Base-by-base conservation (phyloP, 805 yeast genomes). In the Metschnikowia arizonensis region DNA sequence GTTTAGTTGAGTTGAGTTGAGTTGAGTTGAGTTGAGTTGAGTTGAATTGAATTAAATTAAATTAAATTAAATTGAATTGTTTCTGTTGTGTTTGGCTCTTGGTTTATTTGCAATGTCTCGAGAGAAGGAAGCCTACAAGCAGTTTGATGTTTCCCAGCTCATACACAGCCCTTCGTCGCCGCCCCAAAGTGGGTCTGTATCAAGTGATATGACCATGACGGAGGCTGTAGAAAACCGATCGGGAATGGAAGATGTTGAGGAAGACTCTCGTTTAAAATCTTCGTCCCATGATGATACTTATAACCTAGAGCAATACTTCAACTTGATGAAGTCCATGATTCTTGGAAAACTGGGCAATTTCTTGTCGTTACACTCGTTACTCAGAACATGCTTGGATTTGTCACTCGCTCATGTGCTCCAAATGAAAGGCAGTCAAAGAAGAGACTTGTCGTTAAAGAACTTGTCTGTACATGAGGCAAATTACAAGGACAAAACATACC, bases 351-450 rank as follows among this genome's bases (percentile, higher is more conserved):
- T 31, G 34, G 42, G 34, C 28, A 39, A 28, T 17, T 39, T 25
- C 31, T 44, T 55, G 21, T 53, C 55, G 25, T 39, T 52, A 23
- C 66, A 64, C 34, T 51, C 51, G 32, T 33, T 53, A 9, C 44
- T 59, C 9, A 47, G 66, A 31, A 61, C 66, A 11, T 48, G 61
- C 11, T 56, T 56, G 18, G 66, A 64, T 42, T 59, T 62, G 36
- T 42, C 56, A 28, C 46, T 64, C 29, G 45, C 61, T 5, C 64
- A 61, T 39, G 35, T 45, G 4, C 51, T 61, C 14, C 40, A 37
- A 12, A 37, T 64, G 30, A 54, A 52, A 21, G 58, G 58, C 40
- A 33, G 52, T 10, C 64, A 61, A 36, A 61, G 62, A 41, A 44
- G 66, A 17, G 60, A 62, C 21, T 40, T 64, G 7, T 54, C 52